Evolutionary conservation across 2,329 filamentous ascomycete species (phyloP), one percentile per base, ranked within the genome.

Genomic region (Eutypella sp.): DNA sequence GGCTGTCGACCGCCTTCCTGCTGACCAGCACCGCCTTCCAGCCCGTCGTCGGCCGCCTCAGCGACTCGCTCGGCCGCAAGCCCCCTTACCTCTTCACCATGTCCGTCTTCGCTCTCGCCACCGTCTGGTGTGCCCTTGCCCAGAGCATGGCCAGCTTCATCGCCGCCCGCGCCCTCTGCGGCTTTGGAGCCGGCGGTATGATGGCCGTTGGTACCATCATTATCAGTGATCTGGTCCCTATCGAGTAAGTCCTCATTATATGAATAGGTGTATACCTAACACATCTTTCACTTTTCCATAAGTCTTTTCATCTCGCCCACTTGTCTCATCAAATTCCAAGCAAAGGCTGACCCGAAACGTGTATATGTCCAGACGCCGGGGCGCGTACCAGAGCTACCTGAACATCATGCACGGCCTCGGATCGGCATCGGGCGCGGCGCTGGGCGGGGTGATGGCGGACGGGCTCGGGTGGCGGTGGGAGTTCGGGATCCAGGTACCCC

Each of bases 1-100:
- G 88, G 88, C 73, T 92, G 4, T 89, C 86, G 2, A 92, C 87
- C 0, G 81, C 85, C 0, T 92, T 90, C 53, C 67, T 92, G 29
- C 73, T 93, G 31, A 89, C 87, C 0, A 87, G 81, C 4, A 90
- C 87, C 1, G 81, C 84, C 20, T 84, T 89, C 47, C 84, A 90
- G 64, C 87, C 88, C 0, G 68, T 92, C 1, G 79, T 88, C 52
- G 87, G 86, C 3, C 77, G 87, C 2, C 62, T 90, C 1, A 89
- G 85, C 2, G 87, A 92, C 64, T 82, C 84, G 0, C 67, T 90
- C 47, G 87, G 87, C 10, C 72, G 87, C 38, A 86, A 83, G 48
- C 68, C 73, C 16, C 74, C 84, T 1, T 89, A 87, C 56, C 67
- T 90, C 10, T 73, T 75, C 10, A 78, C 78, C 2, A 72, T 85